These are phyloP conservation scores for Blastomyces parvus DNA, from an alignment of 2,329 filamentous ascomycete genomes.

Conservation along the genomic window DNA sequence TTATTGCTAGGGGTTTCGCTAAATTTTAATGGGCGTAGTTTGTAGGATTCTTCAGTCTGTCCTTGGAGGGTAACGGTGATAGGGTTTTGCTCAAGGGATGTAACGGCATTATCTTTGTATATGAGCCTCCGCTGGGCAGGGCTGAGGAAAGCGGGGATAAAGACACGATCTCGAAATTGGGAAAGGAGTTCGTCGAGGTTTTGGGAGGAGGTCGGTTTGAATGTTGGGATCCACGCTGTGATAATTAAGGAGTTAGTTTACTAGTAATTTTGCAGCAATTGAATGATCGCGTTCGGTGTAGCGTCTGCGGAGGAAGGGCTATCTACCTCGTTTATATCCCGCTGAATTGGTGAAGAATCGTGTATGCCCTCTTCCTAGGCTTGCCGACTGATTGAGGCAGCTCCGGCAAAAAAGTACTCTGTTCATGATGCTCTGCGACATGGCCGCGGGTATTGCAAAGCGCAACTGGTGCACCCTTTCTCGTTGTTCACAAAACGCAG, in stretches of 20 bases:
- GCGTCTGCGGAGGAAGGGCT: constrained; percentile 4
- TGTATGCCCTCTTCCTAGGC: constrained; percentile 10
- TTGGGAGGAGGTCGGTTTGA: constrained; percentile 31
- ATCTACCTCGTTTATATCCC: constrained; percentile 26
- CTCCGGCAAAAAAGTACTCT: constrained; percentile 32
- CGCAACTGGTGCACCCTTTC: too few relatives aligned
- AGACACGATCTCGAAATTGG: constrained; percentile 36
- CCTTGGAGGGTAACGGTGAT: constrained; percentile 31
- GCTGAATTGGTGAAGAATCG: constrained; percentile 26
- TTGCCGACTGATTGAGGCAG: constrained; percentile 25
- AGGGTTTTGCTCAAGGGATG: constrained; percentile 30
- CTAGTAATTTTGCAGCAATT: background rate
- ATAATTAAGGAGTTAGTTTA: background rate
- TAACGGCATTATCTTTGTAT: constrained; percentile 29
- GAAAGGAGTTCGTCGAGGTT: constrained; percentile 34
- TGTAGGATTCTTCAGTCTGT: constrained; percentile 29
- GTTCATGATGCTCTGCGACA: constrained; percentile 33
- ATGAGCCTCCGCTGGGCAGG: constrained; percentile 31
- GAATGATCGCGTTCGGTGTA: background rate
- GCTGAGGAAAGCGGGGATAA: constrained; percentile 34
- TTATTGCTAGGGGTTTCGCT: constrained; percentile 27
- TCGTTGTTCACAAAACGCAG: background rate
- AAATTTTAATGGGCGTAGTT: constrained; percentile 29
- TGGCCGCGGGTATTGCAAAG: constrained; percentile 15
- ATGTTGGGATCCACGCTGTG: constrained; percentile 28